Evolutionary conservation across 75 land plant species (phyloP).

Genomic region (Cunninghamia lanceolata): DNA sequence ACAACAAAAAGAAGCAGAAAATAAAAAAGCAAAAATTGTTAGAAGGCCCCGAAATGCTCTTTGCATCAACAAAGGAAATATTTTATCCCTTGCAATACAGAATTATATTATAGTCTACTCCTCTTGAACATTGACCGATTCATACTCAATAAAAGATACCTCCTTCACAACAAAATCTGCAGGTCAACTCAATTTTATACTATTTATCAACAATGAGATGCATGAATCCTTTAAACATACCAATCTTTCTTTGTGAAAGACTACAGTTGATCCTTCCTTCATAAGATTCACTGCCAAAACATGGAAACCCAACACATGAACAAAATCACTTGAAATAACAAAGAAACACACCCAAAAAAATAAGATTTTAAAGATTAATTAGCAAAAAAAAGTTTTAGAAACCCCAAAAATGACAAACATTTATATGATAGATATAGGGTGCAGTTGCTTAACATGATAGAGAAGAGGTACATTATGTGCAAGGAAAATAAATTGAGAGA

Average conservation of each 20-base stretch:
- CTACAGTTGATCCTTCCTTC: conserved; percentile 61
- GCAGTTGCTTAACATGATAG: no score
- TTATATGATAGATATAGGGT: no score
- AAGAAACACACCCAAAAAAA: not conserved
- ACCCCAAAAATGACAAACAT: no score
- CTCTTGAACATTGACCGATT: conserved; percentile 64
- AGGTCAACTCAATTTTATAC: conserved; percentile 69
- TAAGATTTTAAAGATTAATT: no score
- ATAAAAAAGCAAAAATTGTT: no score
- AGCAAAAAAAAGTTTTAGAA: no score
- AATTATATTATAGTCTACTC: conserved; percentile 18
- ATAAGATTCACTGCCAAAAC: conserved; percentile 57
- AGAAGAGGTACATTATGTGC: no score
- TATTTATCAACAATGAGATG: conserved; percentile 76
- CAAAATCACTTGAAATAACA: not conserved
- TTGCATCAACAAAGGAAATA: not conserved
- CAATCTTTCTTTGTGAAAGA: conserved; percentile 73
- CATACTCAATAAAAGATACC: conserved; percentile 80
- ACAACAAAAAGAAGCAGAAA: no score
- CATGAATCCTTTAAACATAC: conserved; percentile 82
- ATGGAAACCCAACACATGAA: not conserved
- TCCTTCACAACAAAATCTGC: conserved; percentile 63
- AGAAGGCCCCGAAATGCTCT: no score
- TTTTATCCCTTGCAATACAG: conserved; percentile 1
- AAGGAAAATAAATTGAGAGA: no score